These are phyloP conservation scores for Henckelia pumila DNA, from an alignment of 257 asterid genomes.

Conservation along the genomic window DNA sequence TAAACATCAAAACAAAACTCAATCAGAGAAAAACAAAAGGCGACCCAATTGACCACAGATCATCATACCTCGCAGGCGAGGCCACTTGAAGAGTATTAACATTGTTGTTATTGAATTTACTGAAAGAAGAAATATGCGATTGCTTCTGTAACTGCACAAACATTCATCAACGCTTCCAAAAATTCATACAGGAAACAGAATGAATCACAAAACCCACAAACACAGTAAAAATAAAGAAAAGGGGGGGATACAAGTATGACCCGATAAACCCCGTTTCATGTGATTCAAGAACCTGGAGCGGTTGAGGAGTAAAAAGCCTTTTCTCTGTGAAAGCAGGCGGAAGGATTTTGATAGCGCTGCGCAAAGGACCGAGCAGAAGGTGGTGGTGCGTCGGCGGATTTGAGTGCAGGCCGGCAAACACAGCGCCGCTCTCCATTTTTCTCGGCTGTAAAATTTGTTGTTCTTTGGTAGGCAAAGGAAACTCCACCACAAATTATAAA, in stretches of 20 bases:
- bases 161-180: neutral
- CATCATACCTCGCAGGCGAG: conserved; percentile 48
- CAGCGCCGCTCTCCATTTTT: conserved; percentile 54
- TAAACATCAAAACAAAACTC: conserved; percentile 20
- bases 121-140: conserved; percentile 35
- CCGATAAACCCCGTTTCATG: neutral
- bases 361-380: conserved; percentile 34
- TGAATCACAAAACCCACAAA: neutral
- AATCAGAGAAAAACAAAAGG: conserved; percentile 6
- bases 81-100: conserved; percentile 44
- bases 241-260: neutral
- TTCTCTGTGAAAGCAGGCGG: conserved; percentile 30
- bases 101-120: conserved; percentile 25
- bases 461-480: no score
- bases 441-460: neutral
- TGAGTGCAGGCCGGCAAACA: conserved; percentile 37
- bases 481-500: neutral
- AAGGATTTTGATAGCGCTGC: conserved; percentile 31
- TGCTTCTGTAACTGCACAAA: conserved; percentile 38
- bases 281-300: conserved; percentile 33
- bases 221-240: neutral
- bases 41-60: neutral
- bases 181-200: neutral
- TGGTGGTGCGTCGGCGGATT: conserved; percentile 29
- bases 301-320: conserved; percentile 27